These are phyloP conservation scores for Boehmeria nivea DNA, from an alignment of 306 rosid species.

Conservation along the genomic window DNA sequence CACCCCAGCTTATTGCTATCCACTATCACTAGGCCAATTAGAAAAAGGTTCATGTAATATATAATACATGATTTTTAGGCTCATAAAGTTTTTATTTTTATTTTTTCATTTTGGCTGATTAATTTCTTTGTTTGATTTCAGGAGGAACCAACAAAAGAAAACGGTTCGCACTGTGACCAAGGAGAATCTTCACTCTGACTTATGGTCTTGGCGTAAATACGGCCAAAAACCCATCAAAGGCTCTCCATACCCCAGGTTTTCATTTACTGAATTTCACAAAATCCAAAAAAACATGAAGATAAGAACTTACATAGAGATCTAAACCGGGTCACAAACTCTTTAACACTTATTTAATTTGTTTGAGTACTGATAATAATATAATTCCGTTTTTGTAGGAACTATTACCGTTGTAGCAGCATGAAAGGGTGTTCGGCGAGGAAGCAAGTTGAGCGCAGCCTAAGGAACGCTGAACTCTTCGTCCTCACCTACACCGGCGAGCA, in stretches of 20 bases:
- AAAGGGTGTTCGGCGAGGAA: constrained; percentile 71
- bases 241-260: constrained; percentile 70
- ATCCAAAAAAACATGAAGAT: too few relatives aligned
- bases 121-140: constrained; percentile 16
- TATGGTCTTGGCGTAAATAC: constrained; percentile 88
- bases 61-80: too few relatives aligned
- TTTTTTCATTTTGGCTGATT: too few relatives aligned
- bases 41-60: too few relatives aligned
- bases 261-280: too few relatives aligned
- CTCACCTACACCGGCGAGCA: constrained; percentile 75
- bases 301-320: too few relatives aligned
- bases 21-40: too few relatives aligned
- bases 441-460: constrained; percentile 63
- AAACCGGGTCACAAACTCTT: too few relatives aligned
- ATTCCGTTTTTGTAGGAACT: constrained; percentile 41
- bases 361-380: too few relatives aligned
- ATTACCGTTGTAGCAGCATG: constrained; percentile 72
- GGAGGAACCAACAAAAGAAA: constrained; percentile 51
- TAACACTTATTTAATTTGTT: too few relatives aligned
- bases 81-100: too few relatives aligned
- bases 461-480: constrained; percentile 38
- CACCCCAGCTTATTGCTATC: too few relatives aligned
- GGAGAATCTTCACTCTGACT: constrained; percentile 54
- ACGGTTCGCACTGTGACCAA: constrained; percentile 42
- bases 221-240: constrained; percentile 83